Conservation (phyloP, 805 yeast genomes). For the Ogataea saltuana region DNA sequence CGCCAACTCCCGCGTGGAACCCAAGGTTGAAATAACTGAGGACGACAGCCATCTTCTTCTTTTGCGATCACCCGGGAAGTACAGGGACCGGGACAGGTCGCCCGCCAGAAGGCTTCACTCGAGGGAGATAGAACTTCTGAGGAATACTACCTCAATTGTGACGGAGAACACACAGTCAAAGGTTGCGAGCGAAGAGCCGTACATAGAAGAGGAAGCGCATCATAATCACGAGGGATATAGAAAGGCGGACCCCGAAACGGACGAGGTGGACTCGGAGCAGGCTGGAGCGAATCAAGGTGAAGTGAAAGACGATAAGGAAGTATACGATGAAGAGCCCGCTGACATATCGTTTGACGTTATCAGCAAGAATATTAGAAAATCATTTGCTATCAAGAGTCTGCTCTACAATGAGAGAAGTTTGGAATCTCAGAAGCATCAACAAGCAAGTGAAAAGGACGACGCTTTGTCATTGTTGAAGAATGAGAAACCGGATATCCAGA, state of each 20-base stretch:
- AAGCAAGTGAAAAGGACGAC: not conserved
- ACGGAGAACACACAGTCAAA: conserved; percentile 3
- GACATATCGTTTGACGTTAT: conserved; percentile 35
- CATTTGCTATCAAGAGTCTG: conserved; percentile 29
- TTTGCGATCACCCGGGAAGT: conserved; percentile 29
- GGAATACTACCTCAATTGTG: conserved; percentile 19
- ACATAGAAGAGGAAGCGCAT: not conserved
- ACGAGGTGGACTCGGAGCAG: not conserved
- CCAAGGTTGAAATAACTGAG: not conserved
- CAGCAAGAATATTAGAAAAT: conserved; percentile 33
- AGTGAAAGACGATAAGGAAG: not conserved
- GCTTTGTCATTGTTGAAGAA: too few relatives aligned
- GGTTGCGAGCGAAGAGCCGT: not conserved
- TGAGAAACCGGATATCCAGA: too few relatives aligned
- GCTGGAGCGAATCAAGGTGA: not conserved
- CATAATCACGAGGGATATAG: too few relatives aligned
- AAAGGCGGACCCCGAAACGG: not conserved
- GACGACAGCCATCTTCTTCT: conserved; percentile 18
- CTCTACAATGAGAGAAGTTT: conserved; percentile 12
- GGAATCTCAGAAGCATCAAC: too few relatives aligned
- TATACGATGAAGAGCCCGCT: conserved; percentile 9
- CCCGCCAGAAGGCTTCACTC: conserved; percentile 21
- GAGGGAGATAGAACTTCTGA: conserved; percentile 22
- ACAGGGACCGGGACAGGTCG: conserved; percentile 19
- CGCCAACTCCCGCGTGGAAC: not conserved